Evolutionary conservation across 2,329 filamentous ascomycete species (phyloP).

Genomic region (Pyricularia pennisetigena): DNA sequence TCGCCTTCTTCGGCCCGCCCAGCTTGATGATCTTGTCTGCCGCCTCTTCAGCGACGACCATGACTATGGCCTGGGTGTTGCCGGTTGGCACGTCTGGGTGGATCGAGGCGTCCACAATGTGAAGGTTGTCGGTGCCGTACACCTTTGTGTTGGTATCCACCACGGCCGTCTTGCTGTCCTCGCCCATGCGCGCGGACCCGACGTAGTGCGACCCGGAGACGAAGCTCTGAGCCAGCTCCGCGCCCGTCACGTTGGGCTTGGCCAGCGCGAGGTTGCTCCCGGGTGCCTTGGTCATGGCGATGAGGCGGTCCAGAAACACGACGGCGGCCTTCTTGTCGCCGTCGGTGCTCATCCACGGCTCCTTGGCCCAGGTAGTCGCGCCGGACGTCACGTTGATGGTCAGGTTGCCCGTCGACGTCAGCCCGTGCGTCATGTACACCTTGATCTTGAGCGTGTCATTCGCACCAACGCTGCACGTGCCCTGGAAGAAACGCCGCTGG

Average conservation of each 20-base stretch:
- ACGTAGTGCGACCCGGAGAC: conserved; percentile 15
- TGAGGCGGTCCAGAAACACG: conserved; percentile 16
- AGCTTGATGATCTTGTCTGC: conserved; percentile 39
- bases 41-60: conserved; percentile 54
- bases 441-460: conserved; percentile 33
- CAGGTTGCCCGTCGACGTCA: conserved; percentile 34
- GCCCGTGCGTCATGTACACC: conserved; percentile 40
- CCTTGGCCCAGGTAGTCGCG: conserved; percentile 28
- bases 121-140: conserved; percentile 59
- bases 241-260: conserved; percentile 9
- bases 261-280: conserved; percentile 13
- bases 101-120: conserved; percentile 58
- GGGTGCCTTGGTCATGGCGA: conserved; percentile 15
- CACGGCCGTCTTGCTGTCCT: conserved; percentile 42
- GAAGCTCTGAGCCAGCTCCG: conserved; percentile 9
- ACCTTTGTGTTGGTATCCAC: conserved; percentile 55
- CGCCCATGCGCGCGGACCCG: conserved; percentile 51
- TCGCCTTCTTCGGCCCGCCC: background rate
- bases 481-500: conserved; percentile 27
- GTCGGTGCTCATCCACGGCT: conserved; percentile 23
- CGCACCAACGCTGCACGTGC: conserved; percentile 32
- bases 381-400: conserved; percentile 26
- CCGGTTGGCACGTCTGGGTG: conserved; percentile 60
- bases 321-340: conserved; percentile 18
- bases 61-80: conserved; percentile 57